phyloP scores from a whole-genome alignment of 768 basidiomycete genomes.

The Tylopilus cervinicoccineus region DNA sequence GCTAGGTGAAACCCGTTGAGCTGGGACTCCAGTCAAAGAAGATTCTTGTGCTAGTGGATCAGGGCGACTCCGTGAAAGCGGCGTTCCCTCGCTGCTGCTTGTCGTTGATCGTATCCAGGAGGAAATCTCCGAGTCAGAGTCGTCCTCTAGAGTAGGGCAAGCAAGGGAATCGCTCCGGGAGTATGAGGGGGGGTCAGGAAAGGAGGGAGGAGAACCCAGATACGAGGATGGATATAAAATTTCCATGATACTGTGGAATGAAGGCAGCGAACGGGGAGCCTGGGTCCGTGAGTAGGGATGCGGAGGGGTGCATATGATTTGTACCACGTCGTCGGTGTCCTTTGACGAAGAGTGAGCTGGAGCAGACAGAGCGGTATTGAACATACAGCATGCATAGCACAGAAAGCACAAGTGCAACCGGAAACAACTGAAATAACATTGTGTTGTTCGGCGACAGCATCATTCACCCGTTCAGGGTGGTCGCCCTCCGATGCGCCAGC shows the following conservation, averaged over 20 bases:
- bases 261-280: conserved; percentile 9
- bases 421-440: no score
- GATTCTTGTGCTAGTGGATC: conserved; percentile 14
- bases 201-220: conserved; percentile 2
- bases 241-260: conserved; percentile 21
- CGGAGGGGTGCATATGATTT: not conserved
- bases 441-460: not conserved
- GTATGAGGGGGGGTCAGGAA: conserved; percentile 22
- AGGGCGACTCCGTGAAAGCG: not conserved
- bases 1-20: not conserved
- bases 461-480: not conserved
- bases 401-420: not conserved
- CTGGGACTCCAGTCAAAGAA: conserved; percentile 17
- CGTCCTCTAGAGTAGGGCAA: not conserved
- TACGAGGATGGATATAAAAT: conserved; percentile 26
- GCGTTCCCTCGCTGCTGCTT: not conserved
- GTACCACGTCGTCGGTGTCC: not conserved
- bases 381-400: conserved; percentile 4
- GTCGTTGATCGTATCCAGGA: not conserved
- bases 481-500: not conserved
- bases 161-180: not conserved
- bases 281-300: not conserved
- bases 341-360: conserved; percentile 11
- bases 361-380: not conserved
- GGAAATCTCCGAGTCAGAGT: not conserved